Percentiles rank a stretch among this genome's conserved stretches.
Evolutionary conservation across 2,329 filamentous ascomycete species (phyloP).

Genomic region (Epicoccum sorghinum): DNA sequence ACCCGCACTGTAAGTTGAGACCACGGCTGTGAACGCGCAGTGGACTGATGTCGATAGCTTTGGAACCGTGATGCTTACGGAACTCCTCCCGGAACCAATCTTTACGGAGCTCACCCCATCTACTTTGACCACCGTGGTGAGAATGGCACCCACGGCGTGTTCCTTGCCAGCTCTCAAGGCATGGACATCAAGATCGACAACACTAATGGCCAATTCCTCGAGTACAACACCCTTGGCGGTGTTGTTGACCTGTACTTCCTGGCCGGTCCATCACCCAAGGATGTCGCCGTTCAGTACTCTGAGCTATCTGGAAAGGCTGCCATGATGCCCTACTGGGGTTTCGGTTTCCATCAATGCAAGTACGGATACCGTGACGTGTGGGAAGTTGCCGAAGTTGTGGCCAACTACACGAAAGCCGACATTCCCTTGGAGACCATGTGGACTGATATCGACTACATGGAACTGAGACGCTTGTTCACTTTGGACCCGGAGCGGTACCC

Average conservation of each 20-base stretch:
- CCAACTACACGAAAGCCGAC: conserved; percentile 68
- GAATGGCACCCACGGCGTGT: conserved; percentile 46
- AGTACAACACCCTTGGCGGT: conserved; percentile 81
- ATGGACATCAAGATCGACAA: conserved; percentile 80
- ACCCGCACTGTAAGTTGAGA: conserved; percentile 56
- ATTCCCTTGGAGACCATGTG: conserved; percentile 70
- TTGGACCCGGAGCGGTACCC: conserved; percentile 70
- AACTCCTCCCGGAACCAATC: conserved; percentile 65
- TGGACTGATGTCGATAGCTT: conserved; percentile 55
- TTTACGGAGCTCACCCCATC: conserved; percentile 77
- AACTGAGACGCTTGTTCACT: conserved; percentile 64
- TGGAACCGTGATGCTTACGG: conserved; percentile 73
- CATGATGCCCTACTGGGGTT: conserved; percentile 60
- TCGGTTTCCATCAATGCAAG: conserved; percentile 59
- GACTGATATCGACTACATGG: conserved; percentile 77
- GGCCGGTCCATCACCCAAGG: conserved; percentile 54
- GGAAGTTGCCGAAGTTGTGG: conserved; percentile 68
- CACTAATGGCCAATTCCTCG: conserved; percentile 70
- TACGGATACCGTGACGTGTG: conserved; percentile 63
- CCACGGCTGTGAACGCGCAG: not conserved
- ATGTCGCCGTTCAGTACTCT: conserved; percentile 56
- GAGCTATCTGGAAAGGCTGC: conserved; percentile 54
- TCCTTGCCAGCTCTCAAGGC: conserved; percentile 42
- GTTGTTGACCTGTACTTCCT: conserved; percentile 71
- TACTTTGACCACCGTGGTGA: conserved; percentile 73